phyloP scores from a whole-genome alignment of 164 flowering plant genomes.

The Macadamia tetraphylla region DNA sequence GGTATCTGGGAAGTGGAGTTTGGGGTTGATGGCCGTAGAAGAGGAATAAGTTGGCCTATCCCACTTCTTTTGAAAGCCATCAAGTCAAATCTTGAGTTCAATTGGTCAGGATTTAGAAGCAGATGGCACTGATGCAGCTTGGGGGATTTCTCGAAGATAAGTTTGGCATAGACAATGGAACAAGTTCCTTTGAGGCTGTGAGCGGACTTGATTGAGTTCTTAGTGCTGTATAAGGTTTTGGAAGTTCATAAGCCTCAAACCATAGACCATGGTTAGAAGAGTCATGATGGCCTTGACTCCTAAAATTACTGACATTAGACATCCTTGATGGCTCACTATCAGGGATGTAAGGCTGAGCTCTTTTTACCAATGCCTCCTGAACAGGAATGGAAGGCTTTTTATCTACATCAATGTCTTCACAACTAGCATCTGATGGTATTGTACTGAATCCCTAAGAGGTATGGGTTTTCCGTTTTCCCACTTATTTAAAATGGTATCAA shows the following conservation, averaged over 20 bases:
- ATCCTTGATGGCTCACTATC: constrained; percentile 69
- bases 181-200: constrained; percentile 53
- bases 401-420: constrained; percentile 88
- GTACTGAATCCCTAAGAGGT: constrained; percentile 12
- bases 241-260: constrained; percentile 95
- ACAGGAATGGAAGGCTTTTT: constrained; percentile 67
- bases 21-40: constrained; percentile 44
- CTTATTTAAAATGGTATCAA: too few species aligned
- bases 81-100: constrained; percentile 72
- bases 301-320: constrained; percentile 37
- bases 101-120: constrained; percentile 35
- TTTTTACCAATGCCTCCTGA: constrained; percentile 60
- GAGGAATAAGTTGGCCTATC: constrained; percentile 68
- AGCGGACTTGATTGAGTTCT: constrained; percentile 24
- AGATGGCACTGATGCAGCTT: constrained; percentile 27
- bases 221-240: constrained; percentile 53
- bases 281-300: constrained; percentile 55
- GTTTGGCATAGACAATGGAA: constrained; percentile 52
- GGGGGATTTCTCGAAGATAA: constrained; percentile 40
- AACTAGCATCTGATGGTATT: constrained; percentile 88
- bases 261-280: constrained; percentile 59
- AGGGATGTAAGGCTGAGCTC: constrained; percentile 82
- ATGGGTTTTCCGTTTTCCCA: too few species aligned
- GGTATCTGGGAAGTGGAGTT: constrained; percentile 34
- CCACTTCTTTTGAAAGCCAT: constrained; percentile 98